Percentiles rank a stretch among this genome's conserved stretches.
phyloP scores from a whole-genome alignment of 441 rosid species.

The Eruca vesicaria region DNA sequence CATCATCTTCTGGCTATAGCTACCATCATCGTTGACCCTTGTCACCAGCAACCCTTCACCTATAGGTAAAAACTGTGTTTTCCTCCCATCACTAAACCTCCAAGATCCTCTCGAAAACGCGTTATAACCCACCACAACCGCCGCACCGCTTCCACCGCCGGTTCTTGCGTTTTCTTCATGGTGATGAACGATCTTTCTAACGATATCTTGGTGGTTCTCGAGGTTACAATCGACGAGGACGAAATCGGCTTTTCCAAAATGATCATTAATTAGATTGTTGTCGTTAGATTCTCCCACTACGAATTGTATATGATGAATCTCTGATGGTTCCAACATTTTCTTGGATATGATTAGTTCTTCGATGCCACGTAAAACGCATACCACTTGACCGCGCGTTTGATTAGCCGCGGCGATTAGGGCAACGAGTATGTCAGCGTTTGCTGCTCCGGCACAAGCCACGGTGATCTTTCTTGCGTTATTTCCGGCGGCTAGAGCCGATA shows the following conservation, averaged over 20 bases:
- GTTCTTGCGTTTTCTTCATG: conserved; percentile 32
- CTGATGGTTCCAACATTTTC: conserved; percentile 44
- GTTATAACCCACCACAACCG: conserved; percentile 69
- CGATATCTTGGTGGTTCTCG: conserved; percentile 54
- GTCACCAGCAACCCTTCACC: conserved; percentile 78
- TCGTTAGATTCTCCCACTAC: conserved; percentile 55
- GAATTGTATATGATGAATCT: conserved; percentile 50
- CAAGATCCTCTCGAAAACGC: conserved; percentile 67
- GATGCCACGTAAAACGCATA: conserved; percentile 52
- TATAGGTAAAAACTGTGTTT: conserved; percentile 74
- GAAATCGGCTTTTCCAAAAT: conserved; percentile 68
- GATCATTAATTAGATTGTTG: conserved; percentile 32
- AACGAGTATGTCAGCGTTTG: conserved; percentile 50
- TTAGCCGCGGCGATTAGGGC: conserved; percentile 74
- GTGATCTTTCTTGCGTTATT: conserved; percentile 75
- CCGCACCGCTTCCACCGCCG: conserved; percentile 24
- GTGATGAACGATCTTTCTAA: conserved; percentile 29
- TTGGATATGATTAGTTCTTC: conserved; percentile 43
- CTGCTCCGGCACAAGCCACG: conserved; percentile 53
- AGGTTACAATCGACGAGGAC: conserved; percentile 71
- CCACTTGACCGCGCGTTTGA: conserved; percentile 75
- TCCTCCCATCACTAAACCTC: conserved; percentile 56
- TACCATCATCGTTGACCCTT: conserved; percentile 39
- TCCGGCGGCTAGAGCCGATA: conserved; percentile 89
- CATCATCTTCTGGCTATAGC: conserved; percentile 13